These are phyloP conservation scores for Spongiforma sp. DNA, from an alignment of 1,284 basidiomycete genomes.

Conservation along the genomic window DNA sequence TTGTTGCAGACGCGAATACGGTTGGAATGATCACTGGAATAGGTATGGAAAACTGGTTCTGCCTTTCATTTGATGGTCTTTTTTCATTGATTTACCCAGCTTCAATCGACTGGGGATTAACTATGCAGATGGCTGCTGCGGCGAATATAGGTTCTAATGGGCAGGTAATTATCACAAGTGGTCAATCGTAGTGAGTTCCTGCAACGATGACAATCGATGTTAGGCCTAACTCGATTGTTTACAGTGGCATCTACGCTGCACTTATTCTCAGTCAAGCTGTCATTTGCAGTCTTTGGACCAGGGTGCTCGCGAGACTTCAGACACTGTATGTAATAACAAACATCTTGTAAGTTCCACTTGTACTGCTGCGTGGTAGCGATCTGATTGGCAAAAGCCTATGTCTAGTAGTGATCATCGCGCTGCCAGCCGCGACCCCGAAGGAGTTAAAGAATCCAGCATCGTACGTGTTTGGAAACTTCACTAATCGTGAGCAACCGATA, in stretches of 20 bases:
- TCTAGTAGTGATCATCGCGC: neutral
- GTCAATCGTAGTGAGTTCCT: neutral
- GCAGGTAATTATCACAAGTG: neutral
- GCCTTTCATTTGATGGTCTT: neutral
- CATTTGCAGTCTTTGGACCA: neutral
- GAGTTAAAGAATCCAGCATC: conserved; percentile 1
- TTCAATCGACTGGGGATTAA: conserved; percentile 1
- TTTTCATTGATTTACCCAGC: neutral
- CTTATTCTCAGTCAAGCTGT: neutral
- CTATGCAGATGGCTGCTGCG: neutral
- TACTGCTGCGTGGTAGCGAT: neutral
- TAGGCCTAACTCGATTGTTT: neutral
- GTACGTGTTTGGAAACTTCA: conserved; percentile 3
- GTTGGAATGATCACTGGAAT: neutral
- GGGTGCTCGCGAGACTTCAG: neutral
- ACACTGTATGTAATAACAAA: neutral
- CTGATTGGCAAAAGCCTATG: neutral
- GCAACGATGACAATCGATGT: neutral
- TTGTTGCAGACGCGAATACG: conserved; percentile 1
- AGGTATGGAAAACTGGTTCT: neutral
- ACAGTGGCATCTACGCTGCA: neutral
- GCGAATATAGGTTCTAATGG: neutral
- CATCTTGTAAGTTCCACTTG: neutral
- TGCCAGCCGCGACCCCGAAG: neutral
- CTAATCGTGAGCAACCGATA: neutral